A percentile compares a stretch with the other conserved stretches of the same genome.
phyloP scores from a whole-genome alignment of 1,139 yeast species.

The Hanseniaspora uvarum region DNA sequence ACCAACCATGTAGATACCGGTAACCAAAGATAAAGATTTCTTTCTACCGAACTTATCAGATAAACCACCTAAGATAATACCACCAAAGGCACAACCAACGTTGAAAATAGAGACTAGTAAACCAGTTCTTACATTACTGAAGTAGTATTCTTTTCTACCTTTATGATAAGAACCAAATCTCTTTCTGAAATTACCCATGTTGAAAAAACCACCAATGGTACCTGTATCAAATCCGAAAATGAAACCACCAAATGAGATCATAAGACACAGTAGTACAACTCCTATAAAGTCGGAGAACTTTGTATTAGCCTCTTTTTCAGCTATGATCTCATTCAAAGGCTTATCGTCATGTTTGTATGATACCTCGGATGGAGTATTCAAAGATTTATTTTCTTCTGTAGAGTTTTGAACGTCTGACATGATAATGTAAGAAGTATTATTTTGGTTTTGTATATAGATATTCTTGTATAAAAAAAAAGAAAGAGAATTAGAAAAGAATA shows the following conservation, averaged over 20 bases:
- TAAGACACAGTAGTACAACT: slow-evolving; percentile 36
- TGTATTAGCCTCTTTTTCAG: not conserved
- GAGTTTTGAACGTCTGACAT: not conserved
- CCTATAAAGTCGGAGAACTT: slow-evolving; percentile 23
- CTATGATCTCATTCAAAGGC: not conserved
- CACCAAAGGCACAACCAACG: slow-evolving; percentile 65
- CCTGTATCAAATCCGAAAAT: slow-evolving; percentile 74
- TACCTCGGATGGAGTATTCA: not conserved
- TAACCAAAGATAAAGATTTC: slow-evolving; percentile 46
- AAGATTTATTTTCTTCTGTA: not conserved
- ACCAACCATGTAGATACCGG: slow-evolving; percentile 53
- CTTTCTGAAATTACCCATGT: slow-evolving; percentile 51
- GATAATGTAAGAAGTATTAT: not conserved
- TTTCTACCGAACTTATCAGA: slow-evolving; percentile 58
- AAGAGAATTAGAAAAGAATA: too few species aligned
- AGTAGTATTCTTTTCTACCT: slow-evolving; percentile 32
- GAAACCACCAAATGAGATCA: slow-evolving; percentile 59
- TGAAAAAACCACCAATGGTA: slow-evolving; percentile 67
- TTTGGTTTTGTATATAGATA: not conserved
- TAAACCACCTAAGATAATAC: slow-evolving; percentile 44
- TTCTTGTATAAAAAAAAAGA: too few species aligned
- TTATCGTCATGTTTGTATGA: not conserved
- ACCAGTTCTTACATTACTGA: slow-evolving; percentile 50
- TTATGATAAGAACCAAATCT: slow-evolving; percentile 38
- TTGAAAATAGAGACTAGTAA: slow-evolving; percentile 58